Evolutionary conservation across 2,329 filamentous ascomycete species (phyloP), one percentile per base, ranked within the genome.

Genomic region (Exophiala lecanii-corni): DNA sequence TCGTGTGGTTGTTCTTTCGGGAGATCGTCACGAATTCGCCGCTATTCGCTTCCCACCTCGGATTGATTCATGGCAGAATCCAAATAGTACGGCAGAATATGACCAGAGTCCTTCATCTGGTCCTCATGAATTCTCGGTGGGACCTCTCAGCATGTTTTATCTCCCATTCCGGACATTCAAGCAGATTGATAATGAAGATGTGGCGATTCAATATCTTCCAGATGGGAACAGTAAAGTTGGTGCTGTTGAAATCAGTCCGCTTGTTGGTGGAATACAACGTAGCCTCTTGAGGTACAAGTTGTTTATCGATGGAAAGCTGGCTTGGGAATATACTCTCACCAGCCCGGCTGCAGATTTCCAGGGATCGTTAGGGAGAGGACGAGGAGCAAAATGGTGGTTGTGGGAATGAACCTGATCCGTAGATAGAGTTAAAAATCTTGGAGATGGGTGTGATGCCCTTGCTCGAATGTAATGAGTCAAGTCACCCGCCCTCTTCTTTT

Each of bases 21-120:
- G 92, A 1, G 92, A 98, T 59, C 75, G 92, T n/a, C 92, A 98
- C 60, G 92, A 98, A 63, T 97, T 97, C 62, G 92, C 86, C 2
- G 89, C 91, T 0, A 97, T 91, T 0, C 81, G 82, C 0, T 82
- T 82, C 56, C 78, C 78, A 6, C 75, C 76, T 10, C 66, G 64
- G 1, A 46, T 51, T 4, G 55, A 59, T 3, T 20, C 49, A 5
- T n/a, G 5, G 56, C 17, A 39, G 57, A 15, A 23, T 47, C 35
- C 48, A 57, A 23, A 25, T 18, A 26, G 19, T 19, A 41, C 23
- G 16, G 26, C 36, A 10, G 30, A 46, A n/a, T 50, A 50, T 25
- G 45, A 48, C 32, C 41, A 44, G 51, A 15, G 50, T 54, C 2
- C 64, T 58, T 4, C 44, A 54, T 36, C 50, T 73, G 49, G 71